phyloP scores from a whole-genome alignment of 2,329 filamentous ascomycete species.

The Phaeophleospora eucalypticola region DNA sequence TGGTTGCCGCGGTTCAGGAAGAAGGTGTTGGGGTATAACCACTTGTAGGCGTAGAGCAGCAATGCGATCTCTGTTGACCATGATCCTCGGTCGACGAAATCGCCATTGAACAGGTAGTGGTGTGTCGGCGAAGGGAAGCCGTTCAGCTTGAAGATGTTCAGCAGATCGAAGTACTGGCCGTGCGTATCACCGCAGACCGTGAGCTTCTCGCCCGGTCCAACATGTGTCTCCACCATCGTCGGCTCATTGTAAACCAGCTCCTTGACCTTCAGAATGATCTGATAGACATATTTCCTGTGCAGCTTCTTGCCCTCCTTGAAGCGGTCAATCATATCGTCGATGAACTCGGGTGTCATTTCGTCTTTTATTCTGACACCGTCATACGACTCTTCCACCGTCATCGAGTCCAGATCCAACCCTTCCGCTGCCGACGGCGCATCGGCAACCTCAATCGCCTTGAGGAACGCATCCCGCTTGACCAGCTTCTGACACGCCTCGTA shows the following conservation, averaged over 20 bases:
- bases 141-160: conserved; percentile 92
- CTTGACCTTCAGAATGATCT: conserved; percentile 87
- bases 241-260: conserved; percentile 87
- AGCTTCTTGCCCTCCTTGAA: conserved; percentile 97
- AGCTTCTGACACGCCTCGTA: conserved; percentile 91
- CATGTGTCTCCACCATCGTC: conserved; percentile 92
- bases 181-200: conserved; percentile 98
- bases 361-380: conserved; percentile 75
- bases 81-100: conserved; percentile 95
- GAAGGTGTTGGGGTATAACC: conserved; percentile 76
- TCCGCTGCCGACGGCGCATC: conserved; percentile 91
- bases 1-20: conserved; percentile 98
- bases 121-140: conserved; percentile 81
- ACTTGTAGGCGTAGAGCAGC: conserved; percentile 93
- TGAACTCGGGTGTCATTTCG: conserved; percentile 93
- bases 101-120: conserved; percentile 95
- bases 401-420: conserved; percentile 81
- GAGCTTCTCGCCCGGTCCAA: conserved; percentile 71
- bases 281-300: conserved; percentile 93
- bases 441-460: conserved; percentile 88
- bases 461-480: conserved; percentile 86
- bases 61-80: conserved; percentile 98
- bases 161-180: conserved; percentile 94
- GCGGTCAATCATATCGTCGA: conserved; percentile 92
- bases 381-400: conserved; percentile 76